Percentiles rank a stretch among this genome's conserved stretches.
phyloP scores from a whole-genome alignment of 2,329 filamentous ascomycete genomes.

The Phaeosphaeriaceae sp. region DNA sequence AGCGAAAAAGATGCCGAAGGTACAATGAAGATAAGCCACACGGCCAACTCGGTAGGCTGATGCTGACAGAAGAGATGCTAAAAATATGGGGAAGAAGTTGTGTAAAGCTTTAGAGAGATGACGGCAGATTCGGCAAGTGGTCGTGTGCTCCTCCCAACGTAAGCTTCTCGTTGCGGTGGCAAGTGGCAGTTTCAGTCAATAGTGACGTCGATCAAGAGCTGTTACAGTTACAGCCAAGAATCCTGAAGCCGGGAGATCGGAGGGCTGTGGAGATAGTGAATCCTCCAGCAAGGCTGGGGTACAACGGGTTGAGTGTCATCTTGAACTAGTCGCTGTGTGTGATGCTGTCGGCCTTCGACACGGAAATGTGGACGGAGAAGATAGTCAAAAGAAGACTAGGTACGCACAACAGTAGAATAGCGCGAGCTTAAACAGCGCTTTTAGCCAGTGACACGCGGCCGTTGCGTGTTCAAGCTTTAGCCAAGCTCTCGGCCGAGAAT shows the following conservation, averaged over 20 bases:
- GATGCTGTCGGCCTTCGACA: neutral
- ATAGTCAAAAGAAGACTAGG: neutral
- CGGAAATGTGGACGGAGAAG: neutral
- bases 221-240: neutral
- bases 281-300: neutral
- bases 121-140: slow-evolving; percentile 5
- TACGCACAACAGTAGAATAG: neutral
- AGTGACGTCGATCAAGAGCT: neutral
- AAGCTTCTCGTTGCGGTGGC: neutral
- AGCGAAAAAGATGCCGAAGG: neutral
- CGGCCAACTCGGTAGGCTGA: neutral
- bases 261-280: neutral
- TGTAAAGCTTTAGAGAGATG: neutral
- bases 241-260: neutral
- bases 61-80: neutral
- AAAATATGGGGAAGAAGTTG: neutral
- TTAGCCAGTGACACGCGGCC: slow-evolving; percentile 24
- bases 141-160: slow-evolving; percentile 10
- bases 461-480: slow-evolving; percentile 22
- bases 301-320: neutral
- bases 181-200: neutral
- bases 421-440: neutral
- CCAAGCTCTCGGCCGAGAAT: slow-evolving; percentile 1
- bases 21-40: neutral
- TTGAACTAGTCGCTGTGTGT: neutral